These are phyloP conservation scores for Leccinum truebloodii DNA, from an alignment of 768 basidiomycete genomes.

Conservation along the genomic window DNA sequence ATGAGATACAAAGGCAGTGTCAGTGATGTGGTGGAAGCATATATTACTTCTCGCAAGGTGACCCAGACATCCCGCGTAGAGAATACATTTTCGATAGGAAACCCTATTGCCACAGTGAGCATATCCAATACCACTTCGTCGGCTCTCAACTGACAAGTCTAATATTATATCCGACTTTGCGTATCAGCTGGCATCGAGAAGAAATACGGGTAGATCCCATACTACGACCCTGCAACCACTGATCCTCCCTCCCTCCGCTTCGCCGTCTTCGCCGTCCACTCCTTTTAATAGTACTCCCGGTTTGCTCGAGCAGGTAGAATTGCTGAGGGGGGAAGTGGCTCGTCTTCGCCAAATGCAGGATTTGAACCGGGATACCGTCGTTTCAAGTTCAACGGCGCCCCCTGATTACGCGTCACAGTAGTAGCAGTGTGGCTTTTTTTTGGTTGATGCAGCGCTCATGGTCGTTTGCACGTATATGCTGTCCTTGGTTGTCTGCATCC, in stretches of 20 bases:
- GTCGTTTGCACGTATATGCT: no score
- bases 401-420: neutral
- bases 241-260: neutral
- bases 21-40: conserved; percentile 6
- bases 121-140: neutral
- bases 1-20: neutral
- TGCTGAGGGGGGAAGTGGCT: conserved; percentile 11
- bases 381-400: neutral
- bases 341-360: conserved; percentile 3
- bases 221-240: neutral
- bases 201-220: neutral
- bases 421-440: no score
- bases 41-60: neutral
- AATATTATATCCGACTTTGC: neutral
- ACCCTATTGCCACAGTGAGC: neutral
- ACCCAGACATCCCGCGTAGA: neutral
- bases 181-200: neutral
- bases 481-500: no score
- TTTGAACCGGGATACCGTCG: neutral
- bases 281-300: neutral
- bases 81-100: no score
- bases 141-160: neutral
- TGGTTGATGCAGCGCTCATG: no score
- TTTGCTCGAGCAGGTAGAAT: conserved; percentile 8
- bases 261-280: neutral